These are phyloP conservation scores for Hymenoscyphus fructigenus DNA, from an alignment of 2,329 filamentous ascomycete genomes.

Conservation along the genomic window DNA sequence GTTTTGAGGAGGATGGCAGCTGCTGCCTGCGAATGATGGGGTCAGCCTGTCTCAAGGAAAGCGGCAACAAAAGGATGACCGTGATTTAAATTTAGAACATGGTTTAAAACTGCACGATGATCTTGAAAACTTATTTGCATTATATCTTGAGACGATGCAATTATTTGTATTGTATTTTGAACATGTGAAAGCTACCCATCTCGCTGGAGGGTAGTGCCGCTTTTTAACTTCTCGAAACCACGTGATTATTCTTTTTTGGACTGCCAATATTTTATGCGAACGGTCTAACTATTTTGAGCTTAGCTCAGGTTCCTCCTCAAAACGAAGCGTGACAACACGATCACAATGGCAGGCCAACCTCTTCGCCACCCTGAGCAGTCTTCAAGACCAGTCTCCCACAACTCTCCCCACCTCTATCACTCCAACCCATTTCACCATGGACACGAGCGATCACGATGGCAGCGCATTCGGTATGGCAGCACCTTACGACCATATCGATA, in stretches of 20 bases:
- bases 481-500: slow-evolving; percentile 19
- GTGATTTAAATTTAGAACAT: too few species aligned
- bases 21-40: slow-evolving; percentile 4
- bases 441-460: slow-evolving; percentile 5
- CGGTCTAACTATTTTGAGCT: not conserved
- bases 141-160: too few species aligned
- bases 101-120: too few species aligned
- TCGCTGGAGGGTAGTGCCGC: too few species aligned
- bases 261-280: not conserved
- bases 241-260: not conserved
- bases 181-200: not conserved
- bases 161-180: not conserved
- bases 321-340: not conserved
- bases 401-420: not conserved
- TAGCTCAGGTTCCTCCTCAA: not conserved
- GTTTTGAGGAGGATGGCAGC: not conserved
- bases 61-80: not conserved
- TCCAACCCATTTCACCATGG: slow-evolving; percentile 12
- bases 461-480: slow-evolving; percentile 4
- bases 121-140: too few species aligned
- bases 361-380: not conserved
- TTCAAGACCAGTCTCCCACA: not conserved
- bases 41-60: slow-evolving; percentile 2
- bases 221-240: not conserved
- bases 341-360: slow-evolving; percentile 3